phyloP scores from a whole-genome alignment of 2,329 filamentous ascomycete species.

The Trichothecium sympodiale region DNA sequence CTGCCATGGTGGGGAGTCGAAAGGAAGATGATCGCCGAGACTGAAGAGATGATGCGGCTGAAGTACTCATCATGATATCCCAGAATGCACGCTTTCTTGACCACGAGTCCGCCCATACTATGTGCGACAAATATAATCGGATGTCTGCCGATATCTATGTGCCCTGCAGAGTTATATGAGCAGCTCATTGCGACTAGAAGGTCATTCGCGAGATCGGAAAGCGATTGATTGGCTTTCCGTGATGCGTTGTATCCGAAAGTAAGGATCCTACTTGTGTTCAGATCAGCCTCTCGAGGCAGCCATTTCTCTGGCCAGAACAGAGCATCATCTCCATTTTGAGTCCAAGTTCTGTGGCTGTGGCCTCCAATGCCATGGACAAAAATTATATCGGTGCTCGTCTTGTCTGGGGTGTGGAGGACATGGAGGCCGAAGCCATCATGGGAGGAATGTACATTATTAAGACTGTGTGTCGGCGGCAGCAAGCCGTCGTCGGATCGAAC shows the following conservation, averaged over 20 bases:
- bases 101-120: constrained; percentile 3
- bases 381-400: constrained; percentile 9
- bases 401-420: constrained; percentile 10
- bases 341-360: constrained; percentile 1
- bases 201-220: constrained; percentile 1
- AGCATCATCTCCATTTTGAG: background rate
- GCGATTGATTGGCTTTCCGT: background rate
- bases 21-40: background rate
- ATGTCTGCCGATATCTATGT: background rate
- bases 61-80: background rate
- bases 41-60: background rate
- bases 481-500: too few species aligned
- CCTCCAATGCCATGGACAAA: constrained; percentile 3
- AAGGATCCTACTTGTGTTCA: background rate
- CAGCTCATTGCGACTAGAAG: constrained; percentile 1
- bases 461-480: too few species aligned
- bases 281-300: constrained; percentile 1
- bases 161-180: background rate
- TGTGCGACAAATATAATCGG: constrained; percentile 4
- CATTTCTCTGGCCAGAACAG: constrained; percentile 2
- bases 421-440: too few species aligned
- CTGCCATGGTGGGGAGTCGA: constrained; percentile 1
- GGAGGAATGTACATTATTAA: too few species aligned
- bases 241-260: constrained; percentile 3
- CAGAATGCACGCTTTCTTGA: constrained; percentile 3